Evolutionary conservation across 257 asterid species (phyloP), one percentile per base, ranked within the genome.

Genomic region (Striga asiatica): DNA sequence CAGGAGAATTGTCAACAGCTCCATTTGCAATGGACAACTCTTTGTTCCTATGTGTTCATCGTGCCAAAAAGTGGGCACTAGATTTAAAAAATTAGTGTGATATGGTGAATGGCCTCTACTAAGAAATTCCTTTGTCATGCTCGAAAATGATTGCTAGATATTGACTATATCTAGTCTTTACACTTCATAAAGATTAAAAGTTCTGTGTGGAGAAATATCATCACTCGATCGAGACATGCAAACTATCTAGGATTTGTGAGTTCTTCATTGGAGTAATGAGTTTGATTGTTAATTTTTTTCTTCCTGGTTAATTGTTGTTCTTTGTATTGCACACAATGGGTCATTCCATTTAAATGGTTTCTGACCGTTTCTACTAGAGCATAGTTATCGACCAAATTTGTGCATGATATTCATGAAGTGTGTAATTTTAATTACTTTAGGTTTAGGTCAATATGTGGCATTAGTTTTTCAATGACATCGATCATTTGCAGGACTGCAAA

Each of bases 401-500:
- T 38, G 19, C 4, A 54, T 39, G 28, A 32, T 53, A 31, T 52
- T 23, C 53, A 31, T 25, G 45, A 16, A 37, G 21, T 60, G 12
- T 34, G 37, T 4, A 21, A 66, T 22, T 19, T 61, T 21, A 5
- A 19, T 25, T 48, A 16, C 50, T 51, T 6, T 45, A 5, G 27
- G 21, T 51, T 6, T 45, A 5, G 27, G 21, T 62, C 61, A 48
- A 50, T 41, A 18, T 8, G n/a, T 50, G 4, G 5, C 27, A 3
- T n/a, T 35, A 11, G 2, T 23, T 64, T 51, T 53, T 19, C 48
- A 20, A 56, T 14, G 18, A 50, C 8, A 54, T 41, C 66, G 46
- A 72, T 58, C 34, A 38, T 50, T 55, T 80, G 48, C 95, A 92
- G 99, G 77, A 84, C 95, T 22, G 85, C 99, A 16, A 92, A 81